phyloP scores from a whole-genome alignment of 768 basidiomycete species.

The Harrya chromipes region DNA sequence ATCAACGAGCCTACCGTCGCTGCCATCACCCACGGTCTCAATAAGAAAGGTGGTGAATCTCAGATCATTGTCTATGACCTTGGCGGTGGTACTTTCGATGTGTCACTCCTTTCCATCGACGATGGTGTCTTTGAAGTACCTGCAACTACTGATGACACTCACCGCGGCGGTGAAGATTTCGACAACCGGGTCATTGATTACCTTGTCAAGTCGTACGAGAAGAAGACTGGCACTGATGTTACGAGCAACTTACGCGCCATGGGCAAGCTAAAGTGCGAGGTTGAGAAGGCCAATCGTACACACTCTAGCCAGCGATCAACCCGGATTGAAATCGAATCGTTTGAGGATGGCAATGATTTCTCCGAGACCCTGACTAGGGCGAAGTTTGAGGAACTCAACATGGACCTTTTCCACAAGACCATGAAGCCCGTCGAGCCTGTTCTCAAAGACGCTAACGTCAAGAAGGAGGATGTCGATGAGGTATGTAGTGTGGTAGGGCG shows the following conservation, averaged over 20 bases:
- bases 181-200: constrained; percentile 92
- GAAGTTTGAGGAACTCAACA: constrained; percentile 98
- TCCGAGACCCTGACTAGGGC: constrained; percentile 96
- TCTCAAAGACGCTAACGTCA: constrained; percentile 94
- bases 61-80: constrained; percentile 98
- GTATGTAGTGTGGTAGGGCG: constrained; percentile 34
- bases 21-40: constrained; percentile 96
- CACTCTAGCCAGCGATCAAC: constrained; percentile 87
- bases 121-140: constrained; percentile 90
- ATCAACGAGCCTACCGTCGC: constrained; percentile 98
- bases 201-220: constrained; percentile 87
- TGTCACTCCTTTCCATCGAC: constrained; percentile 92
- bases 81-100: constrained; percentile 98
- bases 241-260: constrained; percentile 76
- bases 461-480: constrained; percentile 96
- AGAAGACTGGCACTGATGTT: constrained; percentile 86
- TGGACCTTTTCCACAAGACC: constrained; percentile 98
- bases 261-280: constrained; percentile 90
- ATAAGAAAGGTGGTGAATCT: constrained; percentile 91
- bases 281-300: constrained; percentile 94
- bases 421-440: constrained; percentile 99
- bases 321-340: constrained; percentile 91
- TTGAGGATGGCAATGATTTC: constrained; percentile 96
- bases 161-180: constrained; percentile 95
- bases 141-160: constrained; percentile 91